Base-by-base conservation (phyloP, 2,329 filamentous ascomycete species). In the Ampelomyces quisqualis region DNA sequence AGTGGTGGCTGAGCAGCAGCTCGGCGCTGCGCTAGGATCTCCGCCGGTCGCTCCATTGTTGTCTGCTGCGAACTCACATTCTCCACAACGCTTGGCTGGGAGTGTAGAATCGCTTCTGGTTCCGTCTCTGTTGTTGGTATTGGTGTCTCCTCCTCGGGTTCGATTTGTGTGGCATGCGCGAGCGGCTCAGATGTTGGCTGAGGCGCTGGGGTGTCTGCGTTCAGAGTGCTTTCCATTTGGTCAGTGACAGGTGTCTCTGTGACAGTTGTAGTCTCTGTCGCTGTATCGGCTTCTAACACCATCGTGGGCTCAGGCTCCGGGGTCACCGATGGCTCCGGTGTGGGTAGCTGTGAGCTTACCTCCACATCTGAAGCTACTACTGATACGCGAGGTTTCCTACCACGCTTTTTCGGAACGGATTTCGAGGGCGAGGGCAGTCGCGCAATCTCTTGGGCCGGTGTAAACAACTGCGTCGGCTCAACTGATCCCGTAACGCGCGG, bases 1-100 rank as follows among this genome's bases (percentile, higher is more conserved):
- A 82, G 71, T 0, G 80, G 78, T 5, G 76, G 71, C 18, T 82
- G 68, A 2, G 68, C 75, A 2, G 81, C 77, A 22, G 85, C 86
- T 45, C 90, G 84, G 33, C 90, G 88, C 70, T 94, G 91, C 44
- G 95, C 76, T 34, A 95, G 83, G 54, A 97, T 95, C 59, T 96
- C 91, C 85, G 95, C 90, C 0, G 91, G 91, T 65, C 82, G 88
- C 62, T 95, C 90, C 53, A 95, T 70, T 43, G 88, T 76, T 1
- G 88, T 87, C 55, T 88, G 81, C 70, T 88, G 82, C 2, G 88
- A 77, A 53, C 84, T 87, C 59, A 91, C 80, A 26, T 86, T 85
- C 66, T 86, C 86, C 31, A 84, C 71, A 1, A 74, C 70, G 17
- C 44, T 49, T 20, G 46, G 35, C 20, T 53, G 42, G n/a, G 50